Base-by-base conservation (phyloP, 1,139 yeast species). In the Scheffersomyces titani region DNA sequence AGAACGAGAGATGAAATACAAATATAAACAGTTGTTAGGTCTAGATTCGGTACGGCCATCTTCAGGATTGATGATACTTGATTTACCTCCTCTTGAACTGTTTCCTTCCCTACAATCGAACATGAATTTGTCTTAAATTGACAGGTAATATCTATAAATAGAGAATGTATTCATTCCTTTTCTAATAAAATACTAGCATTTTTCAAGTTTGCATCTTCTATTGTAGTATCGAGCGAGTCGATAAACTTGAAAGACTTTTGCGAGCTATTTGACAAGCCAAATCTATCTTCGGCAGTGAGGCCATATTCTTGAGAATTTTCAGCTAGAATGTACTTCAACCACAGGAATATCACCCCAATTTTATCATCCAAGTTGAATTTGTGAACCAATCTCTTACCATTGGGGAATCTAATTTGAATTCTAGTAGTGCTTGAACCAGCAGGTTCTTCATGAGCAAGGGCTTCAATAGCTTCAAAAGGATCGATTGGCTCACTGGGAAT, bases 131-230 rank as follows among this genome's bases (percentile, higher is more conserved):
- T 30, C 40, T 11, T 30, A 30, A 30, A 30, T 30, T 30, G 40
- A 30, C 40, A 30, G 40, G 16, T 46, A 46, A 46, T 46, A 19
- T 46, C 49, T 46, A 46, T 46, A 46, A 46, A 46, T n/a, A 46
- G 24, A n/a, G 11, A 46, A 49, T 49, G 19, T 46, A 22, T 19
- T 55, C 56, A 65, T 36, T 63, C 63, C 57, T 63, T 65, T 64
- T 94, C 98, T 51, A 93, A 79, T 57, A 92, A 74, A 16, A 94
- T 76, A 54, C 93, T 88, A 49, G 97, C 92, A 70, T 92, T 94
- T 67, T 87, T 85, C 61, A 96, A 80, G 1, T 91, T 92, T 0
- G 94, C 91, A 5, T 85, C 90, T 52, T 80, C 86, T n/a, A 94
- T 82, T 1, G 92, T 83, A 59, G 74, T 65, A 52, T 84, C 85